Evolutionary conservation across 2,329 filamentous ascomycete genomes (phyloP), one percentile per base, ranked within the genome.

Genomic region (Cladophialophora bantiana): DNA sequence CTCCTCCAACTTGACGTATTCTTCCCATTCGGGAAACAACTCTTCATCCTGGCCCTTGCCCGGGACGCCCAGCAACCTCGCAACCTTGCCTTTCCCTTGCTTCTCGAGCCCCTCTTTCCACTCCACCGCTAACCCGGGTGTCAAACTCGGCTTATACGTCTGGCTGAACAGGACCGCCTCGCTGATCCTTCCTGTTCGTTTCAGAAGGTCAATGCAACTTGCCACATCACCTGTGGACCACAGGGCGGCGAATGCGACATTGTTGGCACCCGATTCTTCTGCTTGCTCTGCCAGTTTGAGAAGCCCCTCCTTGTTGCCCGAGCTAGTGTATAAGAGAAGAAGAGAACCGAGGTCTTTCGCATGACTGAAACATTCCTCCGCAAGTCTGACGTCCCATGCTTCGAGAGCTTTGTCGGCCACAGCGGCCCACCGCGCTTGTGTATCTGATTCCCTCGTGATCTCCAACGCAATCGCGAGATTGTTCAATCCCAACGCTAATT

Each of bases 401-500:
- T 88, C 82, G 48, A 99, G 86, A 1, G 95, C 95, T 1, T 94
- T 91, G 74, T 99, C 95, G 67, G 95, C 95, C 4, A 99, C 92
- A 3, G 89, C 94, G 85, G 98, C 98, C 95, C 95, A 99, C 81
- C 97, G 97, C 81, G 98, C 94, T 78, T 98, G 95, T 1, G 89
- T 91, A 70, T 97, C 90, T 10, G 93, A 91, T 77, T 91, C 85
- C 48, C 89, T 86, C 6, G 95, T 94, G 59, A 98, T 88, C 67
- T 93, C 89, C 2, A 97, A 85, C 0, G 94, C 94, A 75, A 94
- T 91, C 48, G 94, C 87, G 13, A 98, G 87, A 70, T 95, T 90
- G 74, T 90, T 92, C 52, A 99, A 84, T 2, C 88, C 86, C 36
- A 99, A 84, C 0, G 95, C 90, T 26, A 99, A 86, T 68, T 99